Evolutionary conservation across 2,329 filamentous ascomycete genomes (phyloP).

Genomic region (Monosporascus sp.): DNA sequence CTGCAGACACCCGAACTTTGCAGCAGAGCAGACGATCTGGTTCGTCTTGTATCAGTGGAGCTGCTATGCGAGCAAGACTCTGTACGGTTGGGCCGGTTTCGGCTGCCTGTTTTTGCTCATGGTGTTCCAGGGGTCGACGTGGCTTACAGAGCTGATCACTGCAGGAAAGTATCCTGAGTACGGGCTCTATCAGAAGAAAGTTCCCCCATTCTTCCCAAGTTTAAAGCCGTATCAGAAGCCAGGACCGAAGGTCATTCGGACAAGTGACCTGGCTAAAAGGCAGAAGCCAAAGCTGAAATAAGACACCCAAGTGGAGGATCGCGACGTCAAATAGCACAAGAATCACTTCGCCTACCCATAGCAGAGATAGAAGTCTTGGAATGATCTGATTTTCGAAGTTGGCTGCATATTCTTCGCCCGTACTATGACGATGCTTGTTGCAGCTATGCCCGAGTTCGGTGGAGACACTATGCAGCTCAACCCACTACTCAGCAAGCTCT

Average conservation of each 20-base stretch:
- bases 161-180: conserved; percentile 85
- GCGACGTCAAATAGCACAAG: not conserved
- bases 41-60: conserved; percentile 83
- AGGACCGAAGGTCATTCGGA: conserved; percentile 36
- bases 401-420: conserved; percentile 3
- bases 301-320: not conserved
- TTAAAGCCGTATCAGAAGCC: conserved; percentile 39
- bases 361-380: conserved; percentile 1
- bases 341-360: not conserved
- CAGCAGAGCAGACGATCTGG: conserved; percentile 89
- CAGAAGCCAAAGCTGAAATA: conserved; percentile 37
- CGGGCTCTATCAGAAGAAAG: conserved; percentile 71
- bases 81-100: conserved; percentile 72
- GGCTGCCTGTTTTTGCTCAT: conserved; percentile 67
- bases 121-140: conserved; percentile 86
- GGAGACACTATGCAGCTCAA: not conserved
- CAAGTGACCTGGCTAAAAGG: conserved; percentile 44
- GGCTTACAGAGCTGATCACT: conserved; percentile 79
- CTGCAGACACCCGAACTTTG: conserved; percentile 92
- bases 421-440: conserved; percentile 13
- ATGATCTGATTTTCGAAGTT: not conserved
- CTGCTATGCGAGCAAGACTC: conserved; percentile 64
- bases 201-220: conserved; percentile 77
- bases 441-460: not conserved
- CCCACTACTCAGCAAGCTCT: not conserved